Evolutionary conservation across 164 flowering plant genomes (phyloP).

Genomic region (Houttuynia cordata): DNA sequence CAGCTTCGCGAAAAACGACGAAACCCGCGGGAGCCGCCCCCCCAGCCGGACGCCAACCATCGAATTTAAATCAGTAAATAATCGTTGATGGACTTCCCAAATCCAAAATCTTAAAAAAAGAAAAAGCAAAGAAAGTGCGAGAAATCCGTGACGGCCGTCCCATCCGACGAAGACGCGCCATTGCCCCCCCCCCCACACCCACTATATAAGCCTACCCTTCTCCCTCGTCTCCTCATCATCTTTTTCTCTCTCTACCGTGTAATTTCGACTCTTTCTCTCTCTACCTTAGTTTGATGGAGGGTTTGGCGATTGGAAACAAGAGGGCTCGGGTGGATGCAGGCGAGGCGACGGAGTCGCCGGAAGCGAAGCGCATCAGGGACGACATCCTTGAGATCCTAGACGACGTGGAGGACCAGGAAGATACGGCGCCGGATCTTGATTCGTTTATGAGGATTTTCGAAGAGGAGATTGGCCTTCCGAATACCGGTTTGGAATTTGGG

Average conservation of each 20-base stretch:
- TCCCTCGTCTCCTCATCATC: too few species aligned
- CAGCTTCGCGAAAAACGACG: too few species aligned
- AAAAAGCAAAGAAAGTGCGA: conserved; percentile 22
- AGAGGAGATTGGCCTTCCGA: conserved; percentile 28
- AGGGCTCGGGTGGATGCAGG: conserved; percentile 25
- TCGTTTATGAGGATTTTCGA: conserved; percentile 53
- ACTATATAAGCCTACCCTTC: too few species aligned
- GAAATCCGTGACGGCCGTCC: conserved; percentile 45
- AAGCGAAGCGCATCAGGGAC: conserved; percentile 40
- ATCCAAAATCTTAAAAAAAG: too few species aligned
- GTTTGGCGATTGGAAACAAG: conserved; percentile 9
- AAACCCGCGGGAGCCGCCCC: too few species aligned
- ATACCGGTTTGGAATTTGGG: conserved; percentile 1
- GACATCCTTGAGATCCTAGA: conserved; percentile 38
- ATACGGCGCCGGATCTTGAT: conserved; percentile 31
- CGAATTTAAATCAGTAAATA: too few species aligned
- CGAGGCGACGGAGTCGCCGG: conserved; percentile 28
- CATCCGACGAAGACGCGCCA: conserved; percentile 33
- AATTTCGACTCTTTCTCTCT: too few species aligned
- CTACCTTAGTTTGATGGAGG: too few species aligned
- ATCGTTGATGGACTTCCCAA: too few species aligned
- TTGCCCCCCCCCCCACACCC: background rate
- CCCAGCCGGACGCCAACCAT: too few species aligned
- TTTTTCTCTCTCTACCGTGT: conserved; percentile 2
- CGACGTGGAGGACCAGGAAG: conserved; percentile 26